These are phyloP conservation scores for Beauveria rudraprayagi DNA, from an alignment of 2,329 filamentous ascomycete species.

Conservation along the genomic window DNA sequence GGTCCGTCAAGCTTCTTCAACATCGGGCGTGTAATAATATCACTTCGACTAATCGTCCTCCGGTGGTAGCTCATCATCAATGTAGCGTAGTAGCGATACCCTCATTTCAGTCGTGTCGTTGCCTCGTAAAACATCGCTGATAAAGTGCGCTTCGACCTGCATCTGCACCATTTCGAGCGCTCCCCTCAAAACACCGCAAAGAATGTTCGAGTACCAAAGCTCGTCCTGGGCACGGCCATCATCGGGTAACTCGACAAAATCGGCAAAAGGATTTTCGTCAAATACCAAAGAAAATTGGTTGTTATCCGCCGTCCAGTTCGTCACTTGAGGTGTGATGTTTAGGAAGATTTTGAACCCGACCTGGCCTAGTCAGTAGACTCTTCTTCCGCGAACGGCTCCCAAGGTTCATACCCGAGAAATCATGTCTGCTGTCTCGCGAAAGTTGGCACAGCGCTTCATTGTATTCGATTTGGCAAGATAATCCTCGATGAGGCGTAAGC, in stretches of 20 bases:
- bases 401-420: slow-evolving; percentile 64
- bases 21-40: neutral
- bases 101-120: slow-evolving; percentile 98
- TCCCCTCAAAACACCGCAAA: slow-evolving; percentile 86
- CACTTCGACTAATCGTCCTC: slow-evolving; percentile 71
- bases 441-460: slow-evolving; percentile 81
- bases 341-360: slow-evolving; percentile 99
- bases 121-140: slow-evolving; percentile 84
- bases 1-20: neutral
- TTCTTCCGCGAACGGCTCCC: neutral
- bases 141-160: slow-evolving; percentile 95
- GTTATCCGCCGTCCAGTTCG: slow-evolving; percentile 92
- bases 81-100: slow-evolving; percentile 83
- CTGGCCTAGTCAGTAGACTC: slow-evolving; percentile 34
- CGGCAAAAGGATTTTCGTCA: slow-evolving; percentile 92
- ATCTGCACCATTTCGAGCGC: slow-evolving; percentile 98
- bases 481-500: slow-evolving; percentile 89
- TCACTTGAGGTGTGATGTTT: slow-evolving; percentile 87
- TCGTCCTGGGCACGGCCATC: slow-evolving; percentile 94
- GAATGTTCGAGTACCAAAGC: slow-evolving; percentile 96
- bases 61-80: slow-evolving; percentile 93
- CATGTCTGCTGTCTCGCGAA: slow-evolving; percentile 93
- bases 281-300: slow-evolving; percentile 96
- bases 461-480: slow-evolving; percentile 93
- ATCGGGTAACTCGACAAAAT: slow-evolving; percentile 95